Evolutionary conservation across 2,329 filamentous ascomycete genomes (phyloP).

Genomic region (Graphiopsis chlorocephala): DNA sequence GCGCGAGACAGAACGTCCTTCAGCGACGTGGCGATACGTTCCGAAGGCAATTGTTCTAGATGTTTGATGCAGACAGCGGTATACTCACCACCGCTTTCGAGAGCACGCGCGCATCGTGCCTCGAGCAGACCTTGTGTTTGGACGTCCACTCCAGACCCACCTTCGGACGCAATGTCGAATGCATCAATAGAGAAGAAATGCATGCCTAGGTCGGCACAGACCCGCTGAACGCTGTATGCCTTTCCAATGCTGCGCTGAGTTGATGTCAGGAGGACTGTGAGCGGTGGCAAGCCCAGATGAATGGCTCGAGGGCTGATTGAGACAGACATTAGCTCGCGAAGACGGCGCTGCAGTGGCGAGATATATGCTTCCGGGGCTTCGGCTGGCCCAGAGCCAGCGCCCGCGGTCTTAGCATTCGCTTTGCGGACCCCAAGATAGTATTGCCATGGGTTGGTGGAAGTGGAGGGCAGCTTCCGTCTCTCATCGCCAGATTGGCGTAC

Average conservation of each 20-base stretch:
- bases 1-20: constrained; percentile 78
- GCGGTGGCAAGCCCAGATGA: constrained; percentile 79
- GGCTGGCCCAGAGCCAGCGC: constrained; percentile 22
- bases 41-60: constrained; percentile 84
- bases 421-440: constrained; percentile 80
- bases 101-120: constrained; percentile 80
- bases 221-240: constrained; percentile 69
- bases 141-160: constrained; percentile 81
- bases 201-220: constrained; percentile 83
- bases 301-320: constrained; percentile 85
- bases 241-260: constrained; percentile 94
- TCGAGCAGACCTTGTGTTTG: constrained; percentile 92
- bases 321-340: constrained; percentile 82
- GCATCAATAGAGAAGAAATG: constrained; percentile 87
- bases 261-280: constrained; percentile 84
- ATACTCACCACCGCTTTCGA: constrained; percentile 79
- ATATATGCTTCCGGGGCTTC: constrained; percentile 44
- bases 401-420: constrained; percentile 53
- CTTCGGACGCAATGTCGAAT: constrained; percentile 92
- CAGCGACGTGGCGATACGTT: constrained; percentile 81
- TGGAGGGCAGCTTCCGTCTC: constrained; percentile 74
- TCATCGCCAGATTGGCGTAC: constrained; percentile 91
- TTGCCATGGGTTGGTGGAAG: constrained; percentile 75
- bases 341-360: constrained; percentile 54
- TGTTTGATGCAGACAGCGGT: constrained; percentile 86